A percentile compares a stretch with the other conserved stretches of the same genome.
Evolutionary conservation across 129 eudicot genomes (phyloP).

Genomic region (Calendula officinalis): DNA sequence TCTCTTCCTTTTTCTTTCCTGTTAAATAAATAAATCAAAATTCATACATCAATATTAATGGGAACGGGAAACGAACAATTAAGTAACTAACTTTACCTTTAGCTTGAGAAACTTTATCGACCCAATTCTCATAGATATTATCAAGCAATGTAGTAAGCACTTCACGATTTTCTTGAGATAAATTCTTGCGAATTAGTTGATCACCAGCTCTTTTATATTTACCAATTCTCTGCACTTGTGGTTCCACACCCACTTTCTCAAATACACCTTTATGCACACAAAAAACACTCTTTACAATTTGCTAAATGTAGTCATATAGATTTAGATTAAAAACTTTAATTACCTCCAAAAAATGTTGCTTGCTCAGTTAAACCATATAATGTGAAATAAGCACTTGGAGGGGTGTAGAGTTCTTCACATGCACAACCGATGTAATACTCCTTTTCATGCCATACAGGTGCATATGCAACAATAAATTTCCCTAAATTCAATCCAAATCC

Average conservation of each 20-base stretch:
- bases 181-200: constrained; percentile 66
- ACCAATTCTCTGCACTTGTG: constrained; percentile 88
- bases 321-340: constrained; percentile 12
- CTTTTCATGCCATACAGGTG: constrained; percentile 69
- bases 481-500: constrained; percentile 46
- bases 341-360: constrained; percentile 82
- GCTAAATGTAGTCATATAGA: neutral
- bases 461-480: constrained; percentile 71
- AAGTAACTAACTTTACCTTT: constrained; percentile 49
- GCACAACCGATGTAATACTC: constrained; percentile 87
- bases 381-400: constrained; percentile 89
- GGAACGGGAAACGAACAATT: constrained; percentile 26
- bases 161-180: constrained; percentile 83
- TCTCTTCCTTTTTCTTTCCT: constrained; percentile 79
- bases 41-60: constrained; percentile 15
- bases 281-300: constrained; percentile 31
- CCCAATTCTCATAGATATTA: constrained; percentile 71
- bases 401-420: constrained; percentile 82
- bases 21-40: constrained; percentile 17
- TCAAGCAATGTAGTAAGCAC: constrained; percentile 82
- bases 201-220: constrained; percentile 96
- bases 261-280: constrained; percentile 63
- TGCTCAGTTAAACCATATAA: constrained; percentile 63
- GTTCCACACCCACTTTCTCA: constrained; percentile 84
- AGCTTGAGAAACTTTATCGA: constrained; percentile 55